phyloP scores from a whole-genome alignment of 2,329 filamentous ascomycete genomes.

The Calonectria pseudoturangicola region DNA sequence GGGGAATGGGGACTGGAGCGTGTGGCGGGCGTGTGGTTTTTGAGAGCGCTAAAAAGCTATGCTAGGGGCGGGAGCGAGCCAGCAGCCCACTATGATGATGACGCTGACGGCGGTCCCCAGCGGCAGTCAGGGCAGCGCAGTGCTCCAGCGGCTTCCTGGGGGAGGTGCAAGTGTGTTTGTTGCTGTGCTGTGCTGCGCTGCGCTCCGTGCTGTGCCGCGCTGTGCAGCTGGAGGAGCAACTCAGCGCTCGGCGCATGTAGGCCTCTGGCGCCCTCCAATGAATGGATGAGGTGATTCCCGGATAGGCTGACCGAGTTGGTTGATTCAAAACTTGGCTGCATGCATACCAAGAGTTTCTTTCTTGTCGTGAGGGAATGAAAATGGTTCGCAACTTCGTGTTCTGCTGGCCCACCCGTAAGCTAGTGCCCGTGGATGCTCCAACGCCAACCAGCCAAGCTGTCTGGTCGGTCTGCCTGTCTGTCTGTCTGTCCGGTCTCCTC shows the following conservation, averaged over 20 bases:
- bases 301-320: constrained; percentile 5
- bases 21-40: constrained; percentile 14
- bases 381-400: constrained; percentile 3
- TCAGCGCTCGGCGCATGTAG: too few species aligned
- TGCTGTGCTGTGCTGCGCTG: background rate
- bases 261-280: too few species aligned
- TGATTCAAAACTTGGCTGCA: constrained; percentile 9
- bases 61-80: constrained; percentile 21
- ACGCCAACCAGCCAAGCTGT: background rate
- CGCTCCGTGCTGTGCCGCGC: background rate
- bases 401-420: background rate
- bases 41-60: constrained; percentile 24
- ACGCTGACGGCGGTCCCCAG: constrained; percentile 12
- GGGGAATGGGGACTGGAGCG: constrained; percentile 18
- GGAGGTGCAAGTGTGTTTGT: background rate
- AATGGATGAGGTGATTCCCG: constrained; percentile 5
- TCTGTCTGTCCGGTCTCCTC: background rate
- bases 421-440: background rate
- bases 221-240: background rate
- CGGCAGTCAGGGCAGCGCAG: constrained; percentile 14
- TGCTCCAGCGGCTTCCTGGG: background rate
- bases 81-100: constrained; percentile 22
- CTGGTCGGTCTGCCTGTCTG: background rate
- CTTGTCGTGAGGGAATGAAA: background rate
- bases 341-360: constrained; percentile 24